phyloP scores from a whole-genome alignment of 148 eudicot species.

The Rhododendron henanense region DNA sequence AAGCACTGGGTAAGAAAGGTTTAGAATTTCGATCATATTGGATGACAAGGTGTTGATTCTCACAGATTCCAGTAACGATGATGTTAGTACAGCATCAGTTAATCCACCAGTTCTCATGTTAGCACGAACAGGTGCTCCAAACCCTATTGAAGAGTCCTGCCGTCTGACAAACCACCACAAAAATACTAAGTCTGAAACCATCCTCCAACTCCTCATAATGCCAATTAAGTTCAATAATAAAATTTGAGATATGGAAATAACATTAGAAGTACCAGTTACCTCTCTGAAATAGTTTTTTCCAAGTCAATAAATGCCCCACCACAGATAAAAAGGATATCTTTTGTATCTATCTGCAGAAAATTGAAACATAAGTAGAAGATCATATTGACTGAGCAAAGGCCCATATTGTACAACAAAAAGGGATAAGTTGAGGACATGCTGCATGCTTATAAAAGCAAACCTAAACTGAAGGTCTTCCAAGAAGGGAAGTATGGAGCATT shows the following conservation, averaged over 20 bases:
- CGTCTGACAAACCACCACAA: constrained; percentile 45
- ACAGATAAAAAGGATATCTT: constrained; percentile 61
- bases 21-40: constrained; percentile 2
- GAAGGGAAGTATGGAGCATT: neutral
- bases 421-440: neutral
- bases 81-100: constrained; percentile 51
- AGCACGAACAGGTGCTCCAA: constrained; percentile 99
- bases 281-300: constrained; percentile 66
- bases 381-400: neutral
- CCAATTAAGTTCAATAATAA: neutral
- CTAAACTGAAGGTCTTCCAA: neutral
- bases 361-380: neutral
- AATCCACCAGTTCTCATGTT: constrained; percentile 57
- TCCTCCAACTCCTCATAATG: neutral
- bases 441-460: neutral
- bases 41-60: constrained; percentile 20
- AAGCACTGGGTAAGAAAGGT: neutral
- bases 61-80: constrained; percentile 83
- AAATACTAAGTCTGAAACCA: neutral
- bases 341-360: constrained; percentile 49
- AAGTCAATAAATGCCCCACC: constrained; percentile 67
- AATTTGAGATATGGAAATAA: neutral
- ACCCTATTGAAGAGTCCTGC: constrained; percentile 95
- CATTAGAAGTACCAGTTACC: constrained; percentile 23
- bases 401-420: neutral